Conservation (phyloP, 208 protist species). For the Herpetomonas samuelpessoai region DNA sequence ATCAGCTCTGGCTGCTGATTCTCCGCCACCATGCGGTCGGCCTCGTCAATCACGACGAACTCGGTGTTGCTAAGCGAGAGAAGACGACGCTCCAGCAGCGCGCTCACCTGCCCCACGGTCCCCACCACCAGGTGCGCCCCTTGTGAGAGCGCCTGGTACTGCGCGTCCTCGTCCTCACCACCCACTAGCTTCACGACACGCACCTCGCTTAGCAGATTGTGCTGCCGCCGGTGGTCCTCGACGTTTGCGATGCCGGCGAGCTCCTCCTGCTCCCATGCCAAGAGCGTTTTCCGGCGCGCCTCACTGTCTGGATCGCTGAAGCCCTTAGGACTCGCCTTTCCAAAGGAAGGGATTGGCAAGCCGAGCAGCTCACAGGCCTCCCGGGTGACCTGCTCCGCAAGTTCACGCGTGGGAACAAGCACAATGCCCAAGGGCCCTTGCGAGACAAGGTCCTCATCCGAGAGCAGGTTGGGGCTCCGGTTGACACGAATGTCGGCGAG, state of each 20-base stretch:
- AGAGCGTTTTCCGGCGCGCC: conserved; percentile 1
- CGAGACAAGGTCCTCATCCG: conserved; percentile 49
- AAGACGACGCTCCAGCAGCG: conserved; percentile 58
- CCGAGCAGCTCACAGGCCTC: conserved; percentile 18
- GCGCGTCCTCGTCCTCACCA: conserved; percentile 51
- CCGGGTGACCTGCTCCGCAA: conserved; percentile 88
- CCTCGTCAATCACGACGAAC: conserved; percentile 96
- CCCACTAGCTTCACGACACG: conserved; percentile 76
- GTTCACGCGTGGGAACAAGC: conserved; percentile 91
- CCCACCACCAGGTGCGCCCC: conserved; percentile 82
- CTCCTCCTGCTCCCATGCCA: conserved; percentile 14
- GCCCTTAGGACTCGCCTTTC: conserved; percentile 4
- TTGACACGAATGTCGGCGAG: conserved; percentile 55
- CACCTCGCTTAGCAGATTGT: conserved; percentile 54
- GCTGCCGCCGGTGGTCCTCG: not conserved
- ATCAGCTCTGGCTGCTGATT: conserved; percentile 89
- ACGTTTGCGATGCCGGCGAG: conserved; percentile 3
- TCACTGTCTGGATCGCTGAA: not conserved
- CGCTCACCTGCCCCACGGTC: conserved; percentile 74
- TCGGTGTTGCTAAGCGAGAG: conserved; percentile 65
- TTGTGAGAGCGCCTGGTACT: conserved; percentile 41
- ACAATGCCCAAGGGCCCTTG: conserved; percentile 86
- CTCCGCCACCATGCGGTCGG: conserved; percentile 95
- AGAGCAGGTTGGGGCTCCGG: conserved; percentile 44
- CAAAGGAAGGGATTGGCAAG: not conserved